Evolutionary conservation across 495 filamentous ascomycete genomes (phyloP).

Genomic region (Apodospora peruviana): DNA sequence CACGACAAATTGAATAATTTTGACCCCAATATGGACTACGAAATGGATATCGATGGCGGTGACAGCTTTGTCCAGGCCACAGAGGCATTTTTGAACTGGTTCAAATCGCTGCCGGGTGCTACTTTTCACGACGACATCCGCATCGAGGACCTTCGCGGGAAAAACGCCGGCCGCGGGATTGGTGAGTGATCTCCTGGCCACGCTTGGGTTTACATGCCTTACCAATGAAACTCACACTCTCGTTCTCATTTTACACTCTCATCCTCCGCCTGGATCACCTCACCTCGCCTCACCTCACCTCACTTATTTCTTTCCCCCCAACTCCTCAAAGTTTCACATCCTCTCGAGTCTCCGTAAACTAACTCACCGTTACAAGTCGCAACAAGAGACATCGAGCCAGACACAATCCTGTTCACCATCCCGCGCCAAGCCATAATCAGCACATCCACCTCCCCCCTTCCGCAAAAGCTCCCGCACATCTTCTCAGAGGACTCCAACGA

Average conservation of each 20-base stretch:
- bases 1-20: too few species aligned
- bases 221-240: neutral
- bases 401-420: constrained; percentile 44
- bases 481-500: constrained; percentile 30
- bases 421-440: constrained; percentile 39
- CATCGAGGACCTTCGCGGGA: constrained; percentile 36
- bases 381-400: constrained; percentile 35
- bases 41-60: constrained; percentile 17
- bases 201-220: neutral
- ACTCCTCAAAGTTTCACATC: neutral
- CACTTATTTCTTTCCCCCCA: neutral
- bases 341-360: neutral
- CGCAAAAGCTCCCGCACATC: constrained; percentile 27
- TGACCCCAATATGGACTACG: neutral
- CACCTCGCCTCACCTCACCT: too few species aligned
- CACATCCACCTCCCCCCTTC: constrained; percentile 34
- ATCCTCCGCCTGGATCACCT: too few species aligned
- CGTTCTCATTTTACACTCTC: too few species aligned
- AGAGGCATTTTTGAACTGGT: constrained; percentile 38
- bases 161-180: constrained; percentile 39
- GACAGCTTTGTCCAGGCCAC: constrained; percentile 28
- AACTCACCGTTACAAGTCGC: constrained; percentile 27
- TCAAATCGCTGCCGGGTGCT: constrained; percentile 35
- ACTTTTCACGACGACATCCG: constrained; percentile 40
- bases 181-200: constrained; percentile 18